A percentile compares a stretch with the other conserved stretches of the same genome.
Evolutionary conservation across 345 rosid genomes (phyloP).

Genomic region (Pistacia vera): DNA sequence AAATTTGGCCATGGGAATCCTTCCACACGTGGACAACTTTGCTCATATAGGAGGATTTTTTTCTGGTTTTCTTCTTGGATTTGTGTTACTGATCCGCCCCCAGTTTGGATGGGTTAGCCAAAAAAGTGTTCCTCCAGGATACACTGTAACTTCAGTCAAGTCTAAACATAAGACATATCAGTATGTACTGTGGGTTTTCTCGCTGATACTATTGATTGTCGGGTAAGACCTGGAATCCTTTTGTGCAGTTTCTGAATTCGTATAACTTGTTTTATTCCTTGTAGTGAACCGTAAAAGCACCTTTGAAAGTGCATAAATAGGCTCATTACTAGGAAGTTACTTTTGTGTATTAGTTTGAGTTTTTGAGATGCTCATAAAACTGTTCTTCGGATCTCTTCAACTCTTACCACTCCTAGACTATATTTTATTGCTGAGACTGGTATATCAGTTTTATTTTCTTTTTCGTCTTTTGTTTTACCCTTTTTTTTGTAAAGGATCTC

Average conservation of each 20-base stretch:
- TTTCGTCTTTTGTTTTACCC: background rate
- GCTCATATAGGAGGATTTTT: slow-evolving; percentile 96
- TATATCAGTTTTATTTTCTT: slow-evolving; percentile 13
- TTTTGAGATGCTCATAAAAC: background rate
- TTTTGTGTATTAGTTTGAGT: background rate
- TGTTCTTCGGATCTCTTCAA: background rate
- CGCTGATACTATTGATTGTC: slow-evolving; percentile 46
- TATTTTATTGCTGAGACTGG: background rate
- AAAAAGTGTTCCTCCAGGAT: slow-evolving; percentile 55
- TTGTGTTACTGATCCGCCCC: slow-evolving; percentile 80
- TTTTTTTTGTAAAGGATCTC: background rate
- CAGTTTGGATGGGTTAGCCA: slow-evolving; percentile 81
- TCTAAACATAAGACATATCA: slow-evolving; percentile 83
- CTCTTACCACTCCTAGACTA: background rate
- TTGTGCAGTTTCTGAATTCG: background rate
- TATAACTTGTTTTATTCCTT: background rate
- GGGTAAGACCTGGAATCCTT: slow-evolving; percentile 52
- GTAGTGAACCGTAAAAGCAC: background rate
- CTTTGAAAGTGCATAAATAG: slow-evolving; percentile 4
- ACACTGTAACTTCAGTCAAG: slow-evolving; percentile 36
- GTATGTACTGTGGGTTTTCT: slow-evolving; percentile 60
- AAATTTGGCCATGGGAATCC: slow-evolving; percentile 83
- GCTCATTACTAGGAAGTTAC: background rate
- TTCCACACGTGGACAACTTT: slow-evolving; percentile 96
- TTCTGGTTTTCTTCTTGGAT: slow-evolving; percentile 94